phyloP scores from a whole-genome alignment of 768 basidiomycete species.

The Hemileccinum rubropunctum region DNA sequence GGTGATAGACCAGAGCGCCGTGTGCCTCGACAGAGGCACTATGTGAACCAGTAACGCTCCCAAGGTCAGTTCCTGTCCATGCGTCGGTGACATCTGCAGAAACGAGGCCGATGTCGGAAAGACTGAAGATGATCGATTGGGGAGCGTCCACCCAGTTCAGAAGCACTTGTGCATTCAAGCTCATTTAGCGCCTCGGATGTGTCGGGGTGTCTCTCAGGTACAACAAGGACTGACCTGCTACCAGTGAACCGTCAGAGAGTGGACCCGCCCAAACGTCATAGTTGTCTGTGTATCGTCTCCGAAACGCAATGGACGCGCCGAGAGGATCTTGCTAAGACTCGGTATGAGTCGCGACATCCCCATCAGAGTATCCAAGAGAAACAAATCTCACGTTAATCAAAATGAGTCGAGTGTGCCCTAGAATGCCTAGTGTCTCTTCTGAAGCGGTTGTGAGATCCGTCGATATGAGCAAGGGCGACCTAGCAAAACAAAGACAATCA shows the following conservation, averaged over 20 bases:
- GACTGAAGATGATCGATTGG: slow-evolving; percentile 1
- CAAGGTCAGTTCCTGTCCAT: slow-evolving; percentile 3
- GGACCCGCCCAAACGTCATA: slow-evolving; percentile 8
- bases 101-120: not conserved
- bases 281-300: slow-evolving; percentile 8
- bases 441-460: slow-evolving; percentile 5
- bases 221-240: slow-evolving; percentile 3
- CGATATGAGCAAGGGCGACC: slow-evolving; percentile 14
- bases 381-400: slow-evolving; percentile 3
- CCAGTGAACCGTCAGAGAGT: slow-evolving; percentile 3
- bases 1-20: slow-evolving; percentile 2
- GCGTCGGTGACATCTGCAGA: slow-evolving; percentile 6
- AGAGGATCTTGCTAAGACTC: slow-evolving; percentile 12
- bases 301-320: slow-evolving; percentile 5
- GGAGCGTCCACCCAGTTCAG: slow-evolving; percentile 2
- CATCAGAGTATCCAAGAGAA: not conserved
- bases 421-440: not conserved
- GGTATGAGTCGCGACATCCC: not conserved
- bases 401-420: slow-evolving; percentile 8
- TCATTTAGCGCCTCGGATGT: not conserved
- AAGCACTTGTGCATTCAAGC: not conserved
- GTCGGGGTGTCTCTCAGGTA: not conserved
- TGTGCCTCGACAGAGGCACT: not conserved
- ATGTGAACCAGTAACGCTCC: not conserved
- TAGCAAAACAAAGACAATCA: not conserved